Conservation (phyloP, 1,139 yeast species). For the Taphrina betulina region DNA sequence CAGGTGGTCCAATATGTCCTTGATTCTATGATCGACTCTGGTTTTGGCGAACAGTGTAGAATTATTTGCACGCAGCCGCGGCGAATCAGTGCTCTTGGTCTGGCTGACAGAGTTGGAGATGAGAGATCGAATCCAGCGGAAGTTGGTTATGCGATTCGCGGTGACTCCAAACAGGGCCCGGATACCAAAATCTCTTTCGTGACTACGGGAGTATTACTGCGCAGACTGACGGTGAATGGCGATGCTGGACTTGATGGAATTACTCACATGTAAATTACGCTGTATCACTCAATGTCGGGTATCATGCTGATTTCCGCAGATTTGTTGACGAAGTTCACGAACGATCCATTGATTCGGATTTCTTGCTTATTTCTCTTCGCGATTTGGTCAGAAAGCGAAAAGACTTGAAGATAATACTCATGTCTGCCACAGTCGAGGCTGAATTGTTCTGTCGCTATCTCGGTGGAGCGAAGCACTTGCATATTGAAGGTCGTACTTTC, state of each 20-base stretch:
- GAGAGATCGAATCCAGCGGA: constrained; percentile 81
- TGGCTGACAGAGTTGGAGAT: constrained; percentile 87
- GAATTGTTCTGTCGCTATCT: constrained; percentile 61
- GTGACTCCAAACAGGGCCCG: constrained; percentile 66
- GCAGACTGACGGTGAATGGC: constrained; percentile 64
- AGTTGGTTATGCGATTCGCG: constrained; percentile 86
- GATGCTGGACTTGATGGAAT: constrained; percentile 52
- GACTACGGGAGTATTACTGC: constrained; percentile 85
- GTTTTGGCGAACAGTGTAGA: constrained; percentile 54
- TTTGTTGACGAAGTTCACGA: constrained; percentile 96
- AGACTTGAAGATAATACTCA: constrained; percentile 63
- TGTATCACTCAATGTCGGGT: too few relatives aligned
- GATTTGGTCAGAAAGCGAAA: constrained; percentile 19
- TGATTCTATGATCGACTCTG: constrained; percentile 53
- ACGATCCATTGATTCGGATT: constrained; percentile 86
- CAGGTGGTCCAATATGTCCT: constrained; percentile 86
- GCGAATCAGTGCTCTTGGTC: constrained; percentile 90
- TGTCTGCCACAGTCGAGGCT: constrained; percentile 92
- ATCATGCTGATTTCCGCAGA: too few relatives aligned
- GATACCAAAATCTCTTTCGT: constrained; percentile 75
- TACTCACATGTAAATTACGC: constrained; percentile 50
- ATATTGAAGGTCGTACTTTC: constrained; percentile 89
- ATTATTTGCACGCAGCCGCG: constrained; percentile 93
- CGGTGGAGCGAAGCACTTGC: constrained; percentile 49
- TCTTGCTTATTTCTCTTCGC: constrained; percentile 69